These are phyloP conservation scores for barrel medic (Medicago truncatula) DNA, from an alignment of 306 rosid genomes.

Conservation along the genomic window MtrunA17r5.0-ANR NC_053042.1:8421001-8421500, in stretches of 20 bases:
- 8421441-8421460: slow-evolving; percentile 75
- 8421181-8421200: slow-evolving; percentile 76
- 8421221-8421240: slow-evolving; percentile 65
- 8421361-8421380: background rate
- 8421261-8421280: slow-evolving; percentile 72
- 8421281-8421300: slow-evolving; percentile 64
- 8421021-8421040: slow-evolving; percentile 66
- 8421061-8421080: slow-evolving; percentile 58
- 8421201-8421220: slow-evolving; percentile 59
- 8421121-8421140: no score
- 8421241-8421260: slow-evolving; percentile 67
- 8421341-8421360: background rate
- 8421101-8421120: no score
- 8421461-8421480: slow-evolving; percentile 74
- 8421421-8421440: slow-evolving; percentile 77
- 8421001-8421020: slow-evolving; percentile 69
- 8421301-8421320: slow-evolving; percentile 77
- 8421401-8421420: slow-evolving; percentile 55
- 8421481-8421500: slow-evolving; percentile 62
- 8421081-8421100: no score
- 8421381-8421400: background rate
- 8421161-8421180: slow-evolving; percentile 46
- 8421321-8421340: no score
- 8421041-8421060: slow-evolving; percentile 70
- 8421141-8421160: no score